phyloP scores from a whole-genome alignment of 805 yeast species.

The Huiozyma sinensis region DNA sequence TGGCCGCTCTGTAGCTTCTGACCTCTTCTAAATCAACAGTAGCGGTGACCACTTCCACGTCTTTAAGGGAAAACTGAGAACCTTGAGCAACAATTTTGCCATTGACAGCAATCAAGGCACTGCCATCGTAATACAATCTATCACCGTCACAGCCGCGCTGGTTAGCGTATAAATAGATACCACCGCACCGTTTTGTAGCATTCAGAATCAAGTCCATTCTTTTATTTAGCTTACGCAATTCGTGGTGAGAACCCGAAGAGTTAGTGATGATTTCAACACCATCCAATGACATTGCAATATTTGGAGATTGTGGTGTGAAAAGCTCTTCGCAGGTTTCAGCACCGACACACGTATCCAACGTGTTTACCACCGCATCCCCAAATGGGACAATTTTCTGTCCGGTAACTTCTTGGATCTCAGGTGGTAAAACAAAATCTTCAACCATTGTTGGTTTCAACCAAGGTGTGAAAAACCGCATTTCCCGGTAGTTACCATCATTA shows the following conservation, averaged over 20 bases:
- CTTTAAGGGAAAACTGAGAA: constrained; percentile 76
- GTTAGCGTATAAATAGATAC: constrained; percentile 84
- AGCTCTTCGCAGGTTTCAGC: constrained; percentile 97
- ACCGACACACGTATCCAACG: constrained; percentile 85
- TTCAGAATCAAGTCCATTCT: constrained; percentile 77
- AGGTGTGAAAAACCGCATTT: constrained; percentile 93
- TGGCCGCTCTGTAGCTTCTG: constrained; percentile 60
- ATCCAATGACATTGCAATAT: constrained; percentile 79
- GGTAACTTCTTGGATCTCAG: constrained; percentile 50
- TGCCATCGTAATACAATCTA: constrained; percentile 91
- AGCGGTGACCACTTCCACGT: constrained; percentile 92
- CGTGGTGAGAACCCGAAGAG: constrained; percentile 97
- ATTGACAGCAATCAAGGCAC: constrained; percentile 87
- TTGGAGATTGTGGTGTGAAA: constrained; percentile 94
- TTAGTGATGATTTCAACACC: constrained; percentile 97
- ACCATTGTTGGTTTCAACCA: constrained; percentile 75
- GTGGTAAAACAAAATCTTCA: constrained; percentile 67
- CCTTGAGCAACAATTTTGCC: constrained; percentile 92
- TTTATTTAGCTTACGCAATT: constrained; percentile 77
- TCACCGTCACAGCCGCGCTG: constrained; percentile 99
- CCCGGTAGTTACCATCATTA: constrained; percentile 96
- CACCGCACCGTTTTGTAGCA: constrained; percentile 95
- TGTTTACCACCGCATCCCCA: constrained; percentile 85
- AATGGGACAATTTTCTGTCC: constrained; percentile 61
- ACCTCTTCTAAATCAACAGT: constrained; percentile 91